These are phyloP conservation scores for Globisporangium paddicum DNA, from an alignment of 352 stramenopile genomes.

Conservation along the genomic window DNA sequence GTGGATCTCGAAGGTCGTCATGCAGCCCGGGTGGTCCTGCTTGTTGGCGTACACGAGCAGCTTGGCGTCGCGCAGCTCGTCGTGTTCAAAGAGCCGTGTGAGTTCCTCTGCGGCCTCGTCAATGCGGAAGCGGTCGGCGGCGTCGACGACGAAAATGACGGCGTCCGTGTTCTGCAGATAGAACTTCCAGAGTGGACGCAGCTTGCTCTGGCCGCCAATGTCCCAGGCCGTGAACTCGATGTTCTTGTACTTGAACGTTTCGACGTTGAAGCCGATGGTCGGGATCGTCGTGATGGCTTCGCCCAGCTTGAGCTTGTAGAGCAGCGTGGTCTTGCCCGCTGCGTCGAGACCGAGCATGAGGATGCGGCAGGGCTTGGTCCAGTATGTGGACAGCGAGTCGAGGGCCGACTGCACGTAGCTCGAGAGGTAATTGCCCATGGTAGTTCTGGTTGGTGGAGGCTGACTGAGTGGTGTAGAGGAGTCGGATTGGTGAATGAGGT, in stretches of 20 bases:
- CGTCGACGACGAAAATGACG: constrained; percentile 86
- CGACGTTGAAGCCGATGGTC: constrained; percentile 82
- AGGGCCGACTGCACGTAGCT: constrained; percentile 25
- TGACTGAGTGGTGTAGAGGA: not conserved
- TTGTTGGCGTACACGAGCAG: constrained; percentile 46
- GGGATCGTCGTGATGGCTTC: constrained; percentile 60
- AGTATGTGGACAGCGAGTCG: constrained; percentile 27
- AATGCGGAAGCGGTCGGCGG: constrained; percentile 41
- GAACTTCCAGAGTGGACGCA: constrained; percentile 67
- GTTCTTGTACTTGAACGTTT: constrained; percentile 65
- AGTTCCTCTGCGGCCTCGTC: constrained; percentile 40
- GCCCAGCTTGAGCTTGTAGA: constrained; percentile 82
- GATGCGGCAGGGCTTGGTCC: constrained; percentile 34
- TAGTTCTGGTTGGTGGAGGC: not conserved
- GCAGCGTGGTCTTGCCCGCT: constrained; percentile 94
- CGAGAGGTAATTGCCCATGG: constrained; percentile 30
- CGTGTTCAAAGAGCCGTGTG: constrained; percentile 31
- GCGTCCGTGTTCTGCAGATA: constrained; percentile 64
- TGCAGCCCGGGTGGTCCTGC: constrained; percentile 28
- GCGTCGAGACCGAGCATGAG: constrained; percentile 92
- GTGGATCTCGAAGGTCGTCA: constrained; percentile 21
- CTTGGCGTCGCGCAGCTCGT: constrained; percentile 29
- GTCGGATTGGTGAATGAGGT: not conserved
- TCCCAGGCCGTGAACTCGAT: constrained; percentile 80
- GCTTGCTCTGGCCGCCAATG: constrained; percentile 65